phyloP scores from a whole-genome alignment of 352 stramenopile species.

The Pythium folliculosum region DNA sequence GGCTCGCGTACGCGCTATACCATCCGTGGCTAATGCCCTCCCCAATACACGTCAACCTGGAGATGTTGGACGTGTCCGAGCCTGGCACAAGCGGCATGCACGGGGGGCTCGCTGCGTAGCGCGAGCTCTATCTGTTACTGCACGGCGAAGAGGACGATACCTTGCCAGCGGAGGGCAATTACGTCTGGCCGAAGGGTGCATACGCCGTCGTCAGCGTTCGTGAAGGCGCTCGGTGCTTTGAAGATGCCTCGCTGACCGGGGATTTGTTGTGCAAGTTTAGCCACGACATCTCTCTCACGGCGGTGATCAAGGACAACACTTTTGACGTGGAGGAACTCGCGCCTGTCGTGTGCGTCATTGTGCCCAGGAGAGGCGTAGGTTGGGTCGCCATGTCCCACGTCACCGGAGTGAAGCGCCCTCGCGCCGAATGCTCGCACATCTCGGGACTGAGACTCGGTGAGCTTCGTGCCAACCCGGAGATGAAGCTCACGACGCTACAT shows the following conservation, averaged over 20 bases:
- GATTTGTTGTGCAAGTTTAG: not conserved
- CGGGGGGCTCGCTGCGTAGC: not conserved
- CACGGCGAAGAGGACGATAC: not conserved
- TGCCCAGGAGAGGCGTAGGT: not conserved
- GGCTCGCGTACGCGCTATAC: slow-evolving; percentile 9
- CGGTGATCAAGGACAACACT: not conserved
- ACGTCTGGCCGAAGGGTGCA: not conserved
- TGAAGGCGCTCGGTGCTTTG: not conserved
- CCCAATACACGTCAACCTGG: not conserved
- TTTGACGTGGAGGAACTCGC: not conserved
- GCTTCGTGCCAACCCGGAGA: not conserved
- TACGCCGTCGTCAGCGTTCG: not conserved
- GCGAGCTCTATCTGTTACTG: not conserved
- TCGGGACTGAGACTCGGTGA: not conserved
- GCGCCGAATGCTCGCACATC: not conserved
- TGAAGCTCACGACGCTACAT: not conserved
- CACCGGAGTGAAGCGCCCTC: not conserved
- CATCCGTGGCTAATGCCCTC: slow-evolving; percentile 1
- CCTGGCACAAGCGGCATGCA: not conserved
- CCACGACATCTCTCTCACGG: not conserved
- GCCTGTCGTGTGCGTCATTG: slow-evolving; percentile 1
- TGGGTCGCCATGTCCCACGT: not conserved
- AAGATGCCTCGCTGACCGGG: not conserved
- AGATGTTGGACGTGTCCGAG: not conserved
- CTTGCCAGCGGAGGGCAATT: not conserved